Conservation (phyloP, 768 basidiomycete genomes). For the Kwoniella botswanensis region DNA sequence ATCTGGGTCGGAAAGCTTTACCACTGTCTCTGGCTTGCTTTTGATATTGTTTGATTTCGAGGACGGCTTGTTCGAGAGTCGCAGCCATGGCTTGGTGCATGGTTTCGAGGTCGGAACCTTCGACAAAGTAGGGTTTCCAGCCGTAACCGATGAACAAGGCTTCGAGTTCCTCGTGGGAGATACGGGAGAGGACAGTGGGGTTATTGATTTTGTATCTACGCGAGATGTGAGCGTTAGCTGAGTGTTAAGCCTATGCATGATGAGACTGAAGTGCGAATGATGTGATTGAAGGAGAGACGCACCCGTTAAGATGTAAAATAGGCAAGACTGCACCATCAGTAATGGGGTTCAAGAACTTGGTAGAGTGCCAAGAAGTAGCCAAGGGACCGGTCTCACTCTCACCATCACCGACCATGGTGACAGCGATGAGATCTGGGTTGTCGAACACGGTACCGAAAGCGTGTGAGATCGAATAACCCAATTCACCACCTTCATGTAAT, state of each 20-base stretch:
- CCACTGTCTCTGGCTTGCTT: slow-evolving; percentile 47
- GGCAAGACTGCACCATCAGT: slow-evolving; percentile 89
- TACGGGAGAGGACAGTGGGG: slow-evolving; percentile 53
- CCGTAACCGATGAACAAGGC: slow-evolving; percentile 52
- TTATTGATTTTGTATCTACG: slow-evolving; percentile 53
- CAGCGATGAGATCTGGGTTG: slow-evolving; percentile 78
- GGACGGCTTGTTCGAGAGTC: slow-evolving; percentile 45
- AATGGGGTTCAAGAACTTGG: slow-evolving; percentile 86
- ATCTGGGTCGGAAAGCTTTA: slow-evolving; percentile 54
- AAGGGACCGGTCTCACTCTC: slow-evolving; percentile 62
- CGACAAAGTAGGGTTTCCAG: slow-evolving; percentile 54
- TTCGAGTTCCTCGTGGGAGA: slow-evolving; percentile 52
- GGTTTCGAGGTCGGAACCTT: slow-evolving; percentile 47
- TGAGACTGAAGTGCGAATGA: not conserved
- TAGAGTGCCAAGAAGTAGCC: slow-evolving; percentile 70
- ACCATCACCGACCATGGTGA: slow-evolving; percentile 83
- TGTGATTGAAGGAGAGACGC: slow-evolving; percentile 62
- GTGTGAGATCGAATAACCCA: slow-evolving; percentile 78
- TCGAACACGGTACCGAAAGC: slow-evolving; percentile 90
- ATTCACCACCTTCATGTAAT: slow-evolving; percentile 86
- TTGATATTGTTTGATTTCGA: slow-evolving; percentile 48
- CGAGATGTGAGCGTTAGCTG: not conserved
- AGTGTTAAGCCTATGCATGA: not conserved
- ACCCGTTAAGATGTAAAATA: slow-evolving; percentile 88
- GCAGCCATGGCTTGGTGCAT: slow-evolving; percentile 56